Evolutionary conservation across 116 monocot genomes (phyloP).

Genomic region (Thalassia testudinum): DNA sequence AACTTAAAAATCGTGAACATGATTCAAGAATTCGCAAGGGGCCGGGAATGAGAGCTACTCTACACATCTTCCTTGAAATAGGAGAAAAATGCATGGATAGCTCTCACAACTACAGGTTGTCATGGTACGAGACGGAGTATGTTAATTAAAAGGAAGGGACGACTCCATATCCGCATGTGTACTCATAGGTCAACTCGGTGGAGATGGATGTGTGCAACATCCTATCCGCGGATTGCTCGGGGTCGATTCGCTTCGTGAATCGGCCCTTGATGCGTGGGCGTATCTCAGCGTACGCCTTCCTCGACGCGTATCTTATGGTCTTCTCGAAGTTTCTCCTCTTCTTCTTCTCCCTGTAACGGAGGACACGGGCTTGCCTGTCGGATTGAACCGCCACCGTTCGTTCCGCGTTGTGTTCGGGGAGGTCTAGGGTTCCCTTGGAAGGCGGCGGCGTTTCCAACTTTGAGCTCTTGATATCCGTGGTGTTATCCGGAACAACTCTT

Average conservation of each 20-base stretch:
- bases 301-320: constrained; percentile 61
- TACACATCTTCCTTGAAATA: too few relatives aligned
- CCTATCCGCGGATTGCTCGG: constrained; percentile 13
- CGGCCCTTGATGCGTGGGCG: constrained; percentile 62
- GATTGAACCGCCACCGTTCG: background rate
- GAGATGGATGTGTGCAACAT: background rate
- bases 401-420: background rate
- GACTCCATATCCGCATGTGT: constrained; percentile 7
- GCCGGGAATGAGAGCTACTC: too few relatives aligned
- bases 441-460: constrained; percentile 8
- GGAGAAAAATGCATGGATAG: too few relatives aligned
- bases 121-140: too few relatives aligned
- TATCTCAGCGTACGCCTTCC: constrained; percentile 67
- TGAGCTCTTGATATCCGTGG: constrained; percentile 2
- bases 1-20: too few relatives aligned
- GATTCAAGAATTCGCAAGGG: too few relatives aligned
- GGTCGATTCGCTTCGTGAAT: constrained; percentile 43
- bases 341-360: constrained; percentile 73
- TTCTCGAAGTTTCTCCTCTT: constrained; percentile 66
- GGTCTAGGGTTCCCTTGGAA: constrained; percentile 21
- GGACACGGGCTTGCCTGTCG: constrained; percentile 63
- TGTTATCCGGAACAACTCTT: constrained; percentile 23
- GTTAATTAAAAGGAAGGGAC: constrained; percentile 34
- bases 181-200: background rate
- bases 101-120: too few relatives aligned